phyloP scores from a whole-genome alignment of 2,329 filamentous ascomycete species.

The Didymella sp. region DNA sequence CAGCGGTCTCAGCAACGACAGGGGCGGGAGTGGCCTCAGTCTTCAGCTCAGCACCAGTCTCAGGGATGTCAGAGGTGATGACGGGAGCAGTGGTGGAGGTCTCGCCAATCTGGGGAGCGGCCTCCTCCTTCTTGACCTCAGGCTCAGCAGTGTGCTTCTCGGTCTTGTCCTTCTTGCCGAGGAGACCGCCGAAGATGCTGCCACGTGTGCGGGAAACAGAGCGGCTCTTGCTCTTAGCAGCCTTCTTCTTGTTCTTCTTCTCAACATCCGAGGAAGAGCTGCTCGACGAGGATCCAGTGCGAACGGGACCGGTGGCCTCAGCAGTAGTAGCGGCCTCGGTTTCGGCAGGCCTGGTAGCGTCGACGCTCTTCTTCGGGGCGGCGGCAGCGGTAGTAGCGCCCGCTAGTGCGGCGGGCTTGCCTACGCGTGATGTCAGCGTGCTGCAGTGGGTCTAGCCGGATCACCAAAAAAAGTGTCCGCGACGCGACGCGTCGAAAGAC shows the following conservation, averaged over 20 bases:
- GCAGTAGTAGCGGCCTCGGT: constrained; percentile 33
- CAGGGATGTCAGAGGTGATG: constrained; percentile 40
- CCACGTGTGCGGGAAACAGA: constrained; percentile 65
- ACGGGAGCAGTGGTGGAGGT: constrained; percentile 46
- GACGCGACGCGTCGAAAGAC: constrained; percentile 29
- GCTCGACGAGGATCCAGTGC: constrained; percentile 50
- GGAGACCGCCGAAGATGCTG: constrained; percentile 64
- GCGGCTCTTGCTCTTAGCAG: constrained; percentile 64
- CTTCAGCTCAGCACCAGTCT: constrained; percentile 52
- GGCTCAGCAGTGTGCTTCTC: constrained; percentile 48
- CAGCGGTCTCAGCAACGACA: constrained; percentile 51
- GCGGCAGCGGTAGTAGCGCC: constrained; percentile 50
- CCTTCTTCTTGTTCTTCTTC: constrained; percentile 54
- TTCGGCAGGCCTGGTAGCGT: constrained; percentile 51
- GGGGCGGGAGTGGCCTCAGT: constrained; percentile 50
- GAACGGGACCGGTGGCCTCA: constrained; percentile 39
- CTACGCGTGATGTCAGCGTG: constrained; percentile 49
- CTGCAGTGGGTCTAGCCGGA: constrained; percentile 45
- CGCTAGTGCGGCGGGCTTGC: constrained; percentile 51
- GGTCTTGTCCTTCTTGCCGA: constrained; percentile 66
- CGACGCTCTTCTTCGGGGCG: constrained; percentile 57
- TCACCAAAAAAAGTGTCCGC: constrained; percentile 16
- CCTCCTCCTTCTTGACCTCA: constrained; percentile 54
- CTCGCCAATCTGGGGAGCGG: constrained; percentile 41
- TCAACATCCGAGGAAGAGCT: constrained; percentile 56